phyloP scores from a whole-genome alignment of 2,329 filamentous ascomycete genomes.

The Alternaria angustiovoidea region DNA sequence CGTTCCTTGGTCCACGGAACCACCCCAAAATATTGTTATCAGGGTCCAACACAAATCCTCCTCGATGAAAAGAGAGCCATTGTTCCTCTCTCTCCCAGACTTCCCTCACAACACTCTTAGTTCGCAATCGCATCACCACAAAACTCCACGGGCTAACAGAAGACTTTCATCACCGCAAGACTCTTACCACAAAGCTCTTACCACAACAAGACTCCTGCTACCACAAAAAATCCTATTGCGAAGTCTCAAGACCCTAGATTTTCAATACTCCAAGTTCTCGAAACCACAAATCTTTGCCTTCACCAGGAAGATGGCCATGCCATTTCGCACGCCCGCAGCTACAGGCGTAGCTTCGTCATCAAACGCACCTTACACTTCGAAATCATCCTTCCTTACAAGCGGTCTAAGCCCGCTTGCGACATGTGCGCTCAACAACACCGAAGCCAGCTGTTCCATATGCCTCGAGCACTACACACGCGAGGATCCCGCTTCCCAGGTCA shows the following conservation, averaged over 20 bases:
- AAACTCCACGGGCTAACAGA: not conserved
- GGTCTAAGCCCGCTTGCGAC: not conserved
- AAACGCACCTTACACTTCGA: not conserved
- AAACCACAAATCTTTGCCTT: not conserved
- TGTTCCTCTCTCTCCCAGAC: not conserved
- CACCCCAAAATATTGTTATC: not conserved
- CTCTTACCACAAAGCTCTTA: not conserved
- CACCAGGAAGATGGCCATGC: not conserved
- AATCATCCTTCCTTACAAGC: not conserved
- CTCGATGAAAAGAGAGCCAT: not conserved
- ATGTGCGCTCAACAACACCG: not conserved
- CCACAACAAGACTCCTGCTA: not conserved
- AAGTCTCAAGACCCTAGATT: not conserved
- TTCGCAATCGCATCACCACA: not conserved
- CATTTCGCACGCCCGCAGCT: not conserved
- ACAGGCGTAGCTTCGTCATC: not conserved
- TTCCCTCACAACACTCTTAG: not conserved
- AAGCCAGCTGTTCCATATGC: not conserved
- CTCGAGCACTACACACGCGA: not conserved
- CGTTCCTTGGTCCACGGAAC: not conserved
- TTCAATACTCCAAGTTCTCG: not conserved
- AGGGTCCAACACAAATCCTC: not conserved
- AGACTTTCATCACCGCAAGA: not conserved
- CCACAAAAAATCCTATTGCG: not conserved
- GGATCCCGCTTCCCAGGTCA: not conserved